These are phyloP conservation scores for Puccinellia tenuiflora DNA, from an alignment of 176 grass and related monocot genomes.

Conservation along the genomic window DNA sequence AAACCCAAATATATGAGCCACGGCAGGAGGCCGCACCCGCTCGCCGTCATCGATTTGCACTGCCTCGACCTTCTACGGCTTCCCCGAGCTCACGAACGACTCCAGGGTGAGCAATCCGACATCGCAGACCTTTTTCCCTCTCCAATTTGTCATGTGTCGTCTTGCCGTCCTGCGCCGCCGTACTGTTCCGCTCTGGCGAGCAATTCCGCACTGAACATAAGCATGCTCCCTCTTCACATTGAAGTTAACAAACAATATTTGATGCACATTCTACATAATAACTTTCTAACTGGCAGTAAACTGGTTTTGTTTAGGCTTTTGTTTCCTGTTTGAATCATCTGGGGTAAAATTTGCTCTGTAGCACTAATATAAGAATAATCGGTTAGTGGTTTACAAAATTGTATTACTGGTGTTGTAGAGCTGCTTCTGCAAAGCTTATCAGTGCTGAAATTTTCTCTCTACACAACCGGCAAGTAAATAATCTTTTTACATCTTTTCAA, in stretches of 20 bases:
- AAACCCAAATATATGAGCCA: too few species aligned
- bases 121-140: too few species aligned
- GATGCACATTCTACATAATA: not conserved
- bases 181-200: too few species aligned
- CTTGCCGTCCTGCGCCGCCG: too few species aligned
- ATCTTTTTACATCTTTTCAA: not conserved
- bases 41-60: too few species aligned
- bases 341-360: not conserved
- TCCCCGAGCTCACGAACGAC: too few species aligned
- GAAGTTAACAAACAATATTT: not conserved
- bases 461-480: not conserved
- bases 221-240: not conserved
- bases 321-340: not conserved
- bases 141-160: too few species aligned
- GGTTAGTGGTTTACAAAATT: not conserved
- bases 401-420: not conserved
- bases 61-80: too few species aligned
- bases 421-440: not conserved
- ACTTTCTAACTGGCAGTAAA: not conserved
- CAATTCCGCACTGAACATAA: conserved; percentile 57
- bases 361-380: not conserved
- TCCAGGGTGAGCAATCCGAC: too few species aligned
- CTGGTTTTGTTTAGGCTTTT: not conserved
- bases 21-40: too few species aligned
- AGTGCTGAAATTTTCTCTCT: not conserved